These are phyloP conservation scores for Podaxis mareebaensis DNA, from an alignment of 768 basidiomycete genomes.

Conservation along the genomic window DNA sequence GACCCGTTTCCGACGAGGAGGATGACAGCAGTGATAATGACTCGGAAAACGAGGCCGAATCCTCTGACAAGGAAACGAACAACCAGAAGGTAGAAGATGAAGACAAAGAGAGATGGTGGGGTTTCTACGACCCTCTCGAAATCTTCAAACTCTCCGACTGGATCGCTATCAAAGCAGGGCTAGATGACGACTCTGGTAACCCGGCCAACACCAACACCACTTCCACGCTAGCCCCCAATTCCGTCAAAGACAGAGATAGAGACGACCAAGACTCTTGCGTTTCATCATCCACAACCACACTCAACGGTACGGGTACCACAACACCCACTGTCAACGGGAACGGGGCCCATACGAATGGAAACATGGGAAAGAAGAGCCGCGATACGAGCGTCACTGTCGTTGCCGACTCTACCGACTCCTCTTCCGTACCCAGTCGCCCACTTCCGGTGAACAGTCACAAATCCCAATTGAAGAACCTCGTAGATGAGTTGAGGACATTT, in stretches of 20 bases:
- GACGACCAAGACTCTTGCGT: slow-evolving; percentile 11
- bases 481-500: slow-evolving; percentile 58
- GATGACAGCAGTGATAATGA: slow-evolving; percentile 26
- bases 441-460: background rate
- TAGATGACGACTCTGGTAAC: slow-evolving; percentile 34
- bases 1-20: background rate
- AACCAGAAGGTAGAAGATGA: slow-evolving; percentile 32
- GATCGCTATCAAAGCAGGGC: slow-evolving; percentile 51
- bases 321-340: slow-evolving; percentile 15
- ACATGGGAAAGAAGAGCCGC: slow-evolving; percentile 5
- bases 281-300: slow-evolving; percentile 17
- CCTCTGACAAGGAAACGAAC: background rate
- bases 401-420: slow-evolving; percentile 12
- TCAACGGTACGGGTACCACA: slow-evolving; percentile 12
- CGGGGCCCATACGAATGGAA: slow-evolving; percentile 3
- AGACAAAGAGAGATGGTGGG: slow-evolving; percentile 70
- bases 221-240: background rate
- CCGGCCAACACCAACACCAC: background rate
- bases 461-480: slow-evolving; percentile 41
- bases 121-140: slow-evolving; percentile 64
- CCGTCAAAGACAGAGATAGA: background rate
- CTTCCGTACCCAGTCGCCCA: background rate
- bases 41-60: background rate
- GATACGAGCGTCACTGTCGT: slow-evolving; percentile 13
- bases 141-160: slow-evolving; percentile 67